A percentile compares a stretch with the other conserved stretches of the same genome.
phyloP scores from a whole-genome alignment of 2,329 filamentous ascomycete species.

The Intubia oerlemansii region DNA sequence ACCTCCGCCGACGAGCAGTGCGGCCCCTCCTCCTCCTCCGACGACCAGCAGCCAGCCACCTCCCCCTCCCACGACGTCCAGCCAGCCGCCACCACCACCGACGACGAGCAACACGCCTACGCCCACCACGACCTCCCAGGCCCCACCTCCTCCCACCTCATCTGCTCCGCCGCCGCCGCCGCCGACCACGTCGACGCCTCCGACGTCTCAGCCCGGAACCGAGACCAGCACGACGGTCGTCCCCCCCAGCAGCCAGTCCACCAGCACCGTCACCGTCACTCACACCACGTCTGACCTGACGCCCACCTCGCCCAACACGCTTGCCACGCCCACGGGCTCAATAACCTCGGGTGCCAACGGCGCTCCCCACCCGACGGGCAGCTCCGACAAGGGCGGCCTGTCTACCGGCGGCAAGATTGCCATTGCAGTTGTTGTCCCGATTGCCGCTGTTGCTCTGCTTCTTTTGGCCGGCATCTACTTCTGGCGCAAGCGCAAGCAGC shows the following conservation, averaged over 20 bases:
- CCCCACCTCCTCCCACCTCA: slow-evolving; percentile 4
- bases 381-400: slow-evolving; percentile 22
- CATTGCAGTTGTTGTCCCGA: slow-evolving; percentile 82
- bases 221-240: slow-evolving; percentile 14
- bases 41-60: no score
- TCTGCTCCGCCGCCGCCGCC: slow-evolving; percentile 7
- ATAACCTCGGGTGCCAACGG: slow-evolving; percentile 10
- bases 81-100: slow-evolving; percentile 2
- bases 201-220: slow-evolving; percentile 5
- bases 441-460: slow-evolving; percentile 67
- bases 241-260: slow-evolving; percentile 3
- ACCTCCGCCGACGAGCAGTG: not conserved
- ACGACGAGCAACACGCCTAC: slow-evolving; percentile 2
- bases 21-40: not conserved
- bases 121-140: slow-evolving; percentile 7
- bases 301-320: slow-evolving; percentile 9
- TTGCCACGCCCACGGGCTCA: slow-evolving; percentile 3
- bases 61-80: not conserved
- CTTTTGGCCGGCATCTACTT: slow-evolving; percentile 58
- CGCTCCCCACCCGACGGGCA: slow-evolving; percentile 11
- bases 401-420: slow-evolving; percentile 54
- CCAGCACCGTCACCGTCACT: slow-evolving; percentile 7
- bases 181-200: slow-evolving; percentile 2
- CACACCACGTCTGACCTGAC: not conserved
- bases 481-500: slow-evolving; percentile 75